phyloP scores from a whole-genome alignment of 169 alveolate genomes.

The Cryptosporidium andersoni region DNA sequence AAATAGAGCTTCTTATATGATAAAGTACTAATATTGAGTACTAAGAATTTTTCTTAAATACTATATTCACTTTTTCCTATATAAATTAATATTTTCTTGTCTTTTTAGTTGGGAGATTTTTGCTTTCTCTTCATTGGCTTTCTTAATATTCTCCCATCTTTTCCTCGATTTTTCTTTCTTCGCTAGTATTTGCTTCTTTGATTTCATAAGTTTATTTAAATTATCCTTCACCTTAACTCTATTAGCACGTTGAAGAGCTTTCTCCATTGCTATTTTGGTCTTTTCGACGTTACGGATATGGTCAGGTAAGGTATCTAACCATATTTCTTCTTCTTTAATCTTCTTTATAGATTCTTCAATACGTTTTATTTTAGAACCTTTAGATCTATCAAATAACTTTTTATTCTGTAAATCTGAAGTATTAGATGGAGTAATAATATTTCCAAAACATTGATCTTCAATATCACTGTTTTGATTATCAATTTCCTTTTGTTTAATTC shows the following conservation, averaged over 20 bases:
- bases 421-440: constrained; percentile 9
- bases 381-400: neutral
- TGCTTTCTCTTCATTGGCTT: neutral
- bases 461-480: neutral
- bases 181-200: constrained; percentile 32
- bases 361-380: constrained; percentile 49
- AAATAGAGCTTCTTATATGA: too few species aligned
- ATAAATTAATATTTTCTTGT: too few species aligned
- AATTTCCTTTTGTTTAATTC: neutral
- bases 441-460: constrained; percentile 9
- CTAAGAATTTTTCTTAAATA: too few species aligned
- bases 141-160: constrained; percentile 47
- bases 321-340: constrained; percentile 28
- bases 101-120: too few species aligned
- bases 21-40: too few species aligned
- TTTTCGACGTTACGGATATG: constrained; percentile 7
- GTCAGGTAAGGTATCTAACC: constrained; percentile 13
- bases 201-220: constrained; percentile 9
- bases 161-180: constrained; percentile 47
- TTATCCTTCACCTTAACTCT: constrained; percentile 53
- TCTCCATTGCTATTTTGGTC: constrained; percentile 48
- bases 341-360: constrained; percentile 8
- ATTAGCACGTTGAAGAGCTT: constrained; percentile 49
- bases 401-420: neutral
- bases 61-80: too few species aligned